Base-by-base conservation (phyloP, 192 early-diverging fungal genomes). In the Gigaspora rosea region DNA sequence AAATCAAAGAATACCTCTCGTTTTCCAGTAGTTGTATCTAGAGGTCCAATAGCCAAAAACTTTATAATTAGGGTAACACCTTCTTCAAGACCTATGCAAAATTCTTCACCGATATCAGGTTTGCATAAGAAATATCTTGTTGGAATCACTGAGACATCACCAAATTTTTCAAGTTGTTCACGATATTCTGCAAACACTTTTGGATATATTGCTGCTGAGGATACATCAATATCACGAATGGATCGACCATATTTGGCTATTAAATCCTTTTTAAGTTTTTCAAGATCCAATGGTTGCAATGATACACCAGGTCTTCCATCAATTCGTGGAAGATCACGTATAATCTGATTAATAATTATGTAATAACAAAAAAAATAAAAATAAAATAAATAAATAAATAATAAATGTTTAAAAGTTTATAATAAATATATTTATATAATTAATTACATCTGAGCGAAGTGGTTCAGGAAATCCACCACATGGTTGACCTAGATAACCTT, bases 1-100 rank as follows among this genome's bases (percentile, higher is more conserved):
- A 98, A 80, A 78, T 92, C 92, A 87, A 98, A 98, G 91, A 93
- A 98, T 32, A 98, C 95, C 78, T 98, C 97, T 64, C 95, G 88
- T 73, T 85, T 88, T 35, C 91, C 89, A 56, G 84, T 93, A 63
- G 86, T 76, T 16, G 90, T 87, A 71, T 95, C 91, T 76, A 95
- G 85, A 49, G 93, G 92, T 48, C 97, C 97, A 36, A 94, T 90
- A 35, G 97, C 97, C 62, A 97, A 83, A 63, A 93, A 87, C 88
- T 94, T 92, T 81, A 98, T 90, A 77, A 97, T 96, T 59, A 97
- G 79, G 15, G 89, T 94, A 88, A 95, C 94, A 74, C 96, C 97
- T 76, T 90, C 89, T 77, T 95, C 94, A 52, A 96, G 84, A 76
- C 95, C 84, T 46, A 97, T 92, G 71, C 89, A 88, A 78, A 97